These are phyloP conservation scores for Trichosporon sp. DNA, from an alignment of 1,284 basidiomycete species.

Conservation along the genomic window DNA sequence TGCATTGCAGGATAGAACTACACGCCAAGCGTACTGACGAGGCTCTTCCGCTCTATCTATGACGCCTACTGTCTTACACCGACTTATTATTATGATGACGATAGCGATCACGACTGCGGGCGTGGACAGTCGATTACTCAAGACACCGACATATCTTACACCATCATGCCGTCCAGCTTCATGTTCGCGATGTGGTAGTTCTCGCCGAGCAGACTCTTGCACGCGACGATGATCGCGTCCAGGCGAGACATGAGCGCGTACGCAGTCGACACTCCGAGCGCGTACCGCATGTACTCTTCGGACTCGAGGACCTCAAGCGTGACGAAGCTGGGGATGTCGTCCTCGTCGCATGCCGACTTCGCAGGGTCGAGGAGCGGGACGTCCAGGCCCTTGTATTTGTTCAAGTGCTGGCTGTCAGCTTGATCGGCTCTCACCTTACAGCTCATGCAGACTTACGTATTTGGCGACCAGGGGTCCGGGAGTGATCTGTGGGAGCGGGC, in stretches of 20 bases:
- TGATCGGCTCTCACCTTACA: not conserved
- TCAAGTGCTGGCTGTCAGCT: slow-evolving; percentile 24
- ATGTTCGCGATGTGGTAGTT: slow-evolving; percentile 40
- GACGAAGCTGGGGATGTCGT: slow-evolving; percentile 41
- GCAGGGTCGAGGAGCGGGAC: slow-evolving; percentile 34
- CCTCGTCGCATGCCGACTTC: slow-evolving; percentile 22
- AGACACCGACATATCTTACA: not conserved
- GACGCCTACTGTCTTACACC: not conserved
- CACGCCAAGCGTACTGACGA: not conserved
- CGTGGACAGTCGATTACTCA: not conserved
- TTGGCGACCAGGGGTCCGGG: slow-evolving; percentile 74
- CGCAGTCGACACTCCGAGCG: slow-evolving; percentile 43
- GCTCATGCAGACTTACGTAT: slow-evolving; percentile 52
- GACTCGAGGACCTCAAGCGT: slow-evolving; percentile 45
- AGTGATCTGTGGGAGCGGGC: slow-evolving; percentile 76
- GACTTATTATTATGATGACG: not conserved
- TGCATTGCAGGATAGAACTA: slow-evolving; percentile 9
- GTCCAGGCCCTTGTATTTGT: slow-evolving; percentile 38
- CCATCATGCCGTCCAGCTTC: not conserved
- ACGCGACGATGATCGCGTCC: slow-evolving; percentile 42
- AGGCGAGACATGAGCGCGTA: slow-evolving; percentile 45
- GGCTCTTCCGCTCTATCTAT: not conserved
- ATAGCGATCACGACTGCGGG: not conserved
- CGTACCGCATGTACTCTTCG: slow-evolving; percentile 47
- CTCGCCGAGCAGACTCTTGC: slow-evolving; percentile 47